A percentile compares a stretch with the other conserved stretches of the same genome.
Evolutionary conservation across 148 eudicot species (phyloP).

Genomic region (Amaranthus cruentus): DNA sequence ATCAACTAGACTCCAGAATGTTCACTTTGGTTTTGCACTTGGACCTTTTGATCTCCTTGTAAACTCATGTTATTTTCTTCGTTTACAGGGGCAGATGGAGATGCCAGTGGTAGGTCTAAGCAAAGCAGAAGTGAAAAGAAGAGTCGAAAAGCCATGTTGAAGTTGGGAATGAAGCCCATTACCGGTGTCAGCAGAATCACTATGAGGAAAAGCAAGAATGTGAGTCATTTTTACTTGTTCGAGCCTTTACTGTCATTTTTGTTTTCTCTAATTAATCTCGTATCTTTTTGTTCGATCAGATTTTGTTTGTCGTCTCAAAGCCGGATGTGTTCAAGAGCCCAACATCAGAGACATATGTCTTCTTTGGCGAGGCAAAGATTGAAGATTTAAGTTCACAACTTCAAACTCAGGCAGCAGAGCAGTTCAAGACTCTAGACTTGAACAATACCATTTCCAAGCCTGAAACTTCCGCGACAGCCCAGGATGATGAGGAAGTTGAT

Average conservation of each 20-base stretch:
- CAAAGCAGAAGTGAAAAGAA: slow-evolving; percentile 88
- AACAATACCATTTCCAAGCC: slow-evolving; percentile 55
- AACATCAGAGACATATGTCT: slow-evolving; percentile 70
- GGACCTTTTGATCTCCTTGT: neutral
- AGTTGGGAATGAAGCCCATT: slow-evolving; percentile 81
- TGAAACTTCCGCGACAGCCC: slow-evolving; percentile 47
- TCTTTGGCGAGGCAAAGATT: slow-evolving; percentile 88
- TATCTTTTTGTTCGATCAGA: slow-evolving; percentile 35
- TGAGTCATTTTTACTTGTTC: slow-evolving; percentile 24
- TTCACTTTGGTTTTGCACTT: neutral
- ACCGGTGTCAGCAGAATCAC: slow-evolving; percentile 78
- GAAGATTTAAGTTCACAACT: slow-evolving; percentile 90
- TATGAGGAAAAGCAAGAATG: slow-evolving; percentile 83
- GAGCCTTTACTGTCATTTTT: too few relatives aligned
- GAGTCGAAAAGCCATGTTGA: slow-evolving; percentile 79
- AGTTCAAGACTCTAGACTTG: slow-evolving; percentile 74
- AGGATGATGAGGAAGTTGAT: slow-evolving; percentile 73
- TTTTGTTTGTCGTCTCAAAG: slow-evolving; percentile 76
- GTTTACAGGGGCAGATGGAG: slow-evolving; percentile 41
- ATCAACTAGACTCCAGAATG: neutral
- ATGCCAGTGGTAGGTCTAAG: slow-evolving; percentile 62
- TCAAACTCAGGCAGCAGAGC: slow-evolving; percentile 89
- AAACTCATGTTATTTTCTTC: neutral
- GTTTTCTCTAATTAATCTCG: neutral
- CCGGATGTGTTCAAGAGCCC: slow-evolving; percentile 98